Base-by-base conservation (phyloP, 192 early-diverging fungal genomes). In the Entomortierella beljakovae region DNA sequence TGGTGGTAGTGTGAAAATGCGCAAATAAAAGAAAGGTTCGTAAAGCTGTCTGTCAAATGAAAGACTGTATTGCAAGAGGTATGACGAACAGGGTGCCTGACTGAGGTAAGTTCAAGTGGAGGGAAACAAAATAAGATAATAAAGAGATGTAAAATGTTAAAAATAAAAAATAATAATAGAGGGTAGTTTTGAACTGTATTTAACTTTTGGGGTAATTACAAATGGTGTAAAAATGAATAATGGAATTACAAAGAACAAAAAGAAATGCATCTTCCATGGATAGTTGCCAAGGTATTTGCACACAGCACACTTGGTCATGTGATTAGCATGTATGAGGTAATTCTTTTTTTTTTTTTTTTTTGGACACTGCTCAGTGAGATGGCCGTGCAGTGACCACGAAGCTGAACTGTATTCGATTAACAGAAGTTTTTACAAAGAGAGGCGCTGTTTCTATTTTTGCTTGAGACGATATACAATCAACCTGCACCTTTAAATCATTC, bases 391-490 rank as follows among this genome's bases (percentile, higher is more conserved):
- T 64, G 35, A 35, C 35, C 35, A 64, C 70, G 51, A 57, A 72
- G 31, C 68, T 61, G n/a, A 70, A 70, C 6, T 38, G 68, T 35
- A 70, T 33, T n/a, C 68, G 70, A 35, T 57, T 33, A n/a, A 64
- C 51, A 28, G 60, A 71, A 0, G 54, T 43, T 2, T 11, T 28
- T 61, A 57, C 38, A 32, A 48, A 71, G 3, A 61, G 38, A 16
- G 68, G 42, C 9, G 20, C 57, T n/a, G 9, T 16, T 25, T 20
- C 15, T 15, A 20, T 10, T 46, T 46, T 20, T 46, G 20, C 43
- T 46, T 11, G 43, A 11, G 20, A 53, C 9, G 51, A 3, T 15
- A 53, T 8, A 53, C 51, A 53, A 4, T 11, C 54, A 46, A 46
- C 3, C 69, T 32, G 46, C 16, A 20, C 6, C 61, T 35, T 63